Base-by-base conservation (phyloP, 2,329 filamentous ascomycete species). In the Aspergillus candidus region DNA sequence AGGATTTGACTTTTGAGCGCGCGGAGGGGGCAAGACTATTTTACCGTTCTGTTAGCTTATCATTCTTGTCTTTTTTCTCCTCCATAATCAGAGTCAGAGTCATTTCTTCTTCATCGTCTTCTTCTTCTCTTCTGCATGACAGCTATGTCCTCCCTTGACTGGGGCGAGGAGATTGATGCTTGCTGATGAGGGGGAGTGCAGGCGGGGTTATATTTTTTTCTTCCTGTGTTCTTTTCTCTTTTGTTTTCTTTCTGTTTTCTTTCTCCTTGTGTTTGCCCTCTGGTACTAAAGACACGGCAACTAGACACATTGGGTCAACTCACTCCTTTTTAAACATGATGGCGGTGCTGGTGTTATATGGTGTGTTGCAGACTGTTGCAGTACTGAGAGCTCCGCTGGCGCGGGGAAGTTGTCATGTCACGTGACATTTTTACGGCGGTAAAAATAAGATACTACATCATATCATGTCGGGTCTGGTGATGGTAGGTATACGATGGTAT, bases 1-100 rank as follows among this genome's bases (percentile, higher is more conserved):
- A 95, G 53, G 91, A 96, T 73, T 97, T 98, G 70, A 97, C 88
- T 76, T 97, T 97, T 58, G 89, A 88, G 73, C 93, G 94, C 44
- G 87, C 83, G 54, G 85, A 81, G 18, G 84, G 72, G 59, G 82
- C 74, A 66, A 95, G 82, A 55, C 86, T 91, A 60, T 52, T 11
- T 12, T 35, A 29, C 39, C 15, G 4, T 54, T 48, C 50, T 46
- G 30, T 27, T 4, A 18, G 18, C 18, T 5, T 18, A 18, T 18
- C 6, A 18, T 18, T 32, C 11, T 34, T 11, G 18, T 40, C 11
- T 31, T 38, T 33, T n/a, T n/a, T n/a, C n/a, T n/a, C n/a, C 14
- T 29, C 18, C 3, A 15, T 15, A 3, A 15, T 15, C n/a, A n/a
- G n/a, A n/a, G n/a, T n/a, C n/a, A n/a, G n/a, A n/a, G 15, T 15